Evolutionary conservation across 164 flowering plant genomes (phyloP), one percentile per base, ranked within the genome.

Genomic region (Echeveria elegans): DNA sequence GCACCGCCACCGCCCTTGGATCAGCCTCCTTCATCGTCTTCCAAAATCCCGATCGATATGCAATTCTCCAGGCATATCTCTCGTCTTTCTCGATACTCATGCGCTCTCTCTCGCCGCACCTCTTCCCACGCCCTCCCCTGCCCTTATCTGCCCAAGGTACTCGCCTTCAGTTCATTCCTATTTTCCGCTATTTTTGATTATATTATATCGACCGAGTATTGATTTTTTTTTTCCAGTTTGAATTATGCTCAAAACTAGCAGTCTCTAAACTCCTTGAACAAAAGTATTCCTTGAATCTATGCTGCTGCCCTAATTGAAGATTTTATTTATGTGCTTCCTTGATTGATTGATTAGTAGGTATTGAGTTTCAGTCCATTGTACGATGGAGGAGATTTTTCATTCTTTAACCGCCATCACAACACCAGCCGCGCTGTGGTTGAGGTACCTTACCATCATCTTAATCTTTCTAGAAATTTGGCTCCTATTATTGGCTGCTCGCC

Each of bases 361-460:
- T 71, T 77, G 74, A 14, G 88, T 74, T 76, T 77, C 80, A 81
- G 81, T 76, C 87, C 79, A 76, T 64, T 72, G 69, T 76, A 67
- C 73, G 74, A 73, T 0, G 79, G 72, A 82, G 79, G 72, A 82
- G 75, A 74, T 76, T 83, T 72, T 18, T 77, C 75, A 69, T 72
- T 81, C 47, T 72, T 74, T 62, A 82, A 71, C 70, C 87, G 83
- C 73, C 90, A 87, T 75, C 82, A 85, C 47, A 83, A 80, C 64
- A 82, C 78, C 71, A 85, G 83, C 72, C 79, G 89, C 47, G 12
- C 76, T 30, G n/a, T n/a, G n/a, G 81, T 77, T 67, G 95, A 89
- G 96, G 96, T 52, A 52, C 24, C 53, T 1, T 21, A 23, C 7
- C 10, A 21, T 52, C 2, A 8, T 52, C 8, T 21, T 52, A 52